Evolutionary conservation across 1,139 yeast species (phyloP), one percentile per base, ranked within the genome.

Genomic region (Taiozyma sp.): DNA sequence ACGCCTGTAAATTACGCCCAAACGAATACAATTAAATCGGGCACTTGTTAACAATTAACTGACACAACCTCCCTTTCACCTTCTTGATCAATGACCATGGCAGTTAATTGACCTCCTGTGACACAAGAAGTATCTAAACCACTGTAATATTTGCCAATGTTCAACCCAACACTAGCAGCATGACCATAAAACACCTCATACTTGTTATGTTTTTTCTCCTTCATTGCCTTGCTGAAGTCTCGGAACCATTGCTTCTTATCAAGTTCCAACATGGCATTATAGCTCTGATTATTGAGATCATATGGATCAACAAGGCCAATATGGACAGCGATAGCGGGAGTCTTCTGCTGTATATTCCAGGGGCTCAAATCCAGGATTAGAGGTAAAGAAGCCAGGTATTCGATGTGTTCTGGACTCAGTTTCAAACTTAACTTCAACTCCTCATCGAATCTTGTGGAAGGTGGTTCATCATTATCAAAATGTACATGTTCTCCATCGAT

Each of bases 91-190:
- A 37, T 37, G 41, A 37, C 77, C 66, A 83, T 70, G 0, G 95
- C 95, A 42, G 85, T 77, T 52, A 91, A 73, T 50, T 75, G 66
- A 11, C 81, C 85, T 3, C 97, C 97, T 54, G 79, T 77, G 56
- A 82, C 87, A 69, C 98, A 91, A 2, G 88, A 88, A 11, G 88
- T 73, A 64, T 91, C 98, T 42, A 91, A 69, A 0, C 97, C 98
- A 60, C 78, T 81, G 5, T 96, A 75, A 66, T 73, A 88, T 54
- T 78, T 76, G 56, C 79, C 77, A 47, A 85, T 58, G 51, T 79
- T 81, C 46, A 91, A 75, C 0, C 97, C 97, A 51, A 83, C 72
- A 50, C 81, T 75, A 4, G 97, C 95, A 65, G 88, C 95, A 63
- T 91, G 98, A 1, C 98, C 98, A 64, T 91, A 91, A 61, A 80